phyloP scores from a whole-genome alignment of 192 early-diverging fungal genomes.

The Lobosporangium transversale region DNA sequence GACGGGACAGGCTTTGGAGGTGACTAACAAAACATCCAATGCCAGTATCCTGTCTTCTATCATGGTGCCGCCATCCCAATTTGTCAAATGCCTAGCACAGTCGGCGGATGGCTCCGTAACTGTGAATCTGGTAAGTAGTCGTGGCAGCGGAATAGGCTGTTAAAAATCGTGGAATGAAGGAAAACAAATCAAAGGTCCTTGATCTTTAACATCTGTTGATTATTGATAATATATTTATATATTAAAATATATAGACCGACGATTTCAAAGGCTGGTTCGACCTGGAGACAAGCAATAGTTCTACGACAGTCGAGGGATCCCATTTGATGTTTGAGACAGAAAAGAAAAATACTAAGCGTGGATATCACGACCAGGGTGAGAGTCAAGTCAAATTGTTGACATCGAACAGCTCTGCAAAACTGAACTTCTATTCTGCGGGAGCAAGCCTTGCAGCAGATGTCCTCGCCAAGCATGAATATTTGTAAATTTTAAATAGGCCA shows the following conservation, averaged over 20 bases:
- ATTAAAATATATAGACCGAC: too few relatives aligned
- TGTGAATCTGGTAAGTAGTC: conserved; percentile 42
- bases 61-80: conserved; percentile 30
- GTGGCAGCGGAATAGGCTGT: too few relatives aligned
- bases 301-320: conserved; percentile 21
- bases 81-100: conserved; percentile 10
- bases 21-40: conserved; percentile 28
- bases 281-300: conserved; percentile 24
- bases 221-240: too few relatives aligned
- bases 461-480: background rate
- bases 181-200: too few relatives aligned
- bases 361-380: conserved; percentile 13
- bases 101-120: conserved; percentile 28
- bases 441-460: conserved; percentile 15
- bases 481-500: conserved; percentile 6
- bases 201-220: too few relatives aligned
- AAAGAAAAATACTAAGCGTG: conserved; percentile 28
- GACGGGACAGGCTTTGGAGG: conserved; percentile 33
- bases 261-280: conserved; percentile 33
- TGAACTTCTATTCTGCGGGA: conserved; percentile 37
- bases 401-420: conserved; percentile 11
- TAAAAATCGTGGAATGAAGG: too few relatives aligned
- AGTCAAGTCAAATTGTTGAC: conserved; percentile 17
- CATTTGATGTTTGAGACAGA: conserved; percentile 24
- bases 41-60: conserved; percentile 25